phyloP scores from a whole-genome alignment of 495 filamentous ascomycete genomes.

The Pseudotulostoma volvatum region DNA sequence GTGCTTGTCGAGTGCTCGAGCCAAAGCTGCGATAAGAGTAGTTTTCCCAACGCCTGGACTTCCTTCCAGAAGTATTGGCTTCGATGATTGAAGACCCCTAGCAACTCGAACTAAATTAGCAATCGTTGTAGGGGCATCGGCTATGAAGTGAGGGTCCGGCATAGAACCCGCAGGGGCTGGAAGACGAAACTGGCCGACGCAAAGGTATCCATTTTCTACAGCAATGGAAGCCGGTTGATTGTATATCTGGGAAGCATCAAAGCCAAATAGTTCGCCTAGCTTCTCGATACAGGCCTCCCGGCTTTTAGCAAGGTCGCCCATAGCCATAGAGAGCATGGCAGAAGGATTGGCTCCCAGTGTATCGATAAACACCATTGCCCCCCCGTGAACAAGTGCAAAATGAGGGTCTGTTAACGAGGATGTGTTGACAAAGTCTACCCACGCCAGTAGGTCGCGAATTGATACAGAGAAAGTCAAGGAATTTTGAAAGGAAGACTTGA shows the following conservation, averaged over 20 bases:
- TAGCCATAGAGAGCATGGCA: slow-evolving; percentile 52
- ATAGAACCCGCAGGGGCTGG: slow-evolving; percentile 28
- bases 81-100: slow-evolving; percentile 73
- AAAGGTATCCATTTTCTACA: slow-evolving; percentile 32
- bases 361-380: slow-evolving; percentile 91
- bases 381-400: slow-evolving; percentile 63
- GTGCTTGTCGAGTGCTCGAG: slow-evolving; percentile 56
- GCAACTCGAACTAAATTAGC: slow-evolving; percentile 80
- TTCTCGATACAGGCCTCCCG: slow-evolving; percentile 55
- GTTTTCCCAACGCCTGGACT: slow-evolving; percentile 97
- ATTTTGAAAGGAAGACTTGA: slow-evolving; percentile 58
- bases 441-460: slow-evolving; percentile 75
- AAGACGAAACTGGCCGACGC: slow-evolving; percentile 60
- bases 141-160: slow-evolving; percentile 49
- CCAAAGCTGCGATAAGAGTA: slow-evolving; percentile 71
- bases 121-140: slow-evolving; percentile 77
- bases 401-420: slow-evolving; percentile 30
- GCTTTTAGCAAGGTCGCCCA: slow-evolving; percentile 41
- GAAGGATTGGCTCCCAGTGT: slow-evolving; percentile 88
- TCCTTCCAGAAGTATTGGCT: slow-evolving; percentile 87
- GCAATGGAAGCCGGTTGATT: slow-evolving; percentile 31
- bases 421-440: slow-evolving; percentile 84
- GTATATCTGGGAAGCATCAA: slow-evolving; percentile 49
- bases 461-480: slow-evolving; percentile 61
- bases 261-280: slow-evolving; percentile 46